These are phyloP conservation scores for Sphaerulina vaccinii DNA, from an alignment of 2,329 filamentous ascomycete genomes.

Conservation along the genomic window DNA sequence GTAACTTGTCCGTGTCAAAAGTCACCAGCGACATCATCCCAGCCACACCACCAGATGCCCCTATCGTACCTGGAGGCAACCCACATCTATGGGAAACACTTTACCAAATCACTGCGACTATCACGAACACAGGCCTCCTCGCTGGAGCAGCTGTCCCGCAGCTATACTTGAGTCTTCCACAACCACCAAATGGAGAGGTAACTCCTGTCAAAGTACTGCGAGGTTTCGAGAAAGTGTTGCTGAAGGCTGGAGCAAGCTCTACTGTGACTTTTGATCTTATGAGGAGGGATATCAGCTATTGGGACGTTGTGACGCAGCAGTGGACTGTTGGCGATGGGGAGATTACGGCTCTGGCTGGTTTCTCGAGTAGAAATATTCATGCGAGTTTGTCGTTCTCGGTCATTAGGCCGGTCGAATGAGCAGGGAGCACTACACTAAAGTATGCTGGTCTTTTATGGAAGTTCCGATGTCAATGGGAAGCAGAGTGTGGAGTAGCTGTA, in stretches of 20 bases:
- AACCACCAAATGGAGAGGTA: slow-evolving; percentile 48
- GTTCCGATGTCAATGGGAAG: no score
- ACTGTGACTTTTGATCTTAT: slow-evolving; percentile 37
- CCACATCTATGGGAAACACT: slow-evolving; percentile 62
- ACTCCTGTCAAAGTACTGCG: slow-evolving; percentile 47
- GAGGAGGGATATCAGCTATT: slow-evolving; percentile 39
- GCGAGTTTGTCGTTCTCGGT: no score
- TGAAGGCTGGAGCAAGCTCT: slow-evolving; percentile 32
- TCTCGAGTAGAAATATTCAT: no score
- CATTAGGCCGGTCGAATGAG: no score
- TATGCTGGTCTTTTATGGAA: no score
- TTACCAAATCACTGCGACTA: slow-evolving; percentile 50
- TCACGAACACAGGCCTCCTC: slow-evolving; percentile 62
- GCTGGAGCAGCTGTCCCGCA: slow-evolving; percentile 58
- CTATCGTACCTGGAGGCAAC: slow-evolving; percentile 55
- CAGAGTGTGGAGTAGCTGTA: no score
- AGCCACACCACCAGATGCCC: slow-evolving; percentile 55
- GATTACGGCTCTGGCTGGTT: no score
- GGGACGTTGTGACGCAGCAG: slow-evolving; percentile 37
- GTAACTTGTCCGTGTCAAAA: slow-evolving; percentile 16
- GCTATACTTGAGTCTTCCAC: slow-evolving; percentile 50
- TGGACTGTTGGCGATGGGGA: slow-evolving; percentile 33
- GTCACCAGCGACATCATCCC: no score
- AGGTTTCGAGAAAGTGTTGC: slow-evolving; percentile 44
- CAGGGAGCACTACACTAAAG: no score